phyloP scores from a whole-genome alignment of 208 protist genomes.

The Trypanosoma rangeli region DNA sequence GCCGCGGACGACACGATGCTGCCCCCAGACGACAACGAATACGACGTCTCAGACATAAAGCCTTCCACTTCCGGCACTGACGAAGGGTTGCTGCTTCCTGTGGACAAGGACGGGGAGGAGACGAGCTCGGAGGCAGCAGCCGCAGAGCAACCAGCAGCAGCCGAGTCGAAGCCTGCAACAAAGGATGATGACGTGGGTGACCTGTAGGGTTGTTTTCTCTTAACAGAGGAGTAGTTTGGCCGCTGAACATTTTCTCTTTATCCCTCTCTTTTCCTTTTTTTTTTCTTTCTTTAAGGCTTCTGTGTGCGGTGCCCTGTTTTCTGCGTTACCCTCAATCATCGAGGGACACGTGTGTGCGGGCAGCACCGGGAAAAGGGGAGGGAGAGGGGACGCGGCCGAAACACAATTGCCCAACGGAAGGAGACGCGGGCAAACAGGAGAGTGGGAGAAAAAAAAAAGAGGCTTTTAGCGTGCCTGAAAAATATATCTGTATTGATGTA shows the following conservation, averaged over 20 bases:
- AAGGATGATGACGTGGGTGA: constrained; percentile 12
- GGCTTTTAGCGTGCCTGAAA: not conserved
- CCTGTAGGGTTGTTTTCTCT: constrained; percentile 3
- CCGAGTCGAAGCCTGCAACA: constrained; percentile 5
- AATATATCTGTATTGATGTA: not conserved
- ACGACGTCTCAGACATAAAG: constrained; percentile 50
- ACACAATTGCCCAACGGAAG: not conserved
- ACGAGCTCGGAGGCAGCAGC: constrained; percentile 1
- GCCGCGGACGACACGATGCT: constrained; percentile 62
- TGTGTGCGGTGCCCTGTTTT: not conserved
- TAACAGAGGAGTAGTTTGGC: constrained; percentile 5
- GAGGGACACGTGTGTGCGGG: no score
- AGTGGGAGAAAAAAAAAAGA: no score
- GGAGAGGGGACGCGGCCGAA: not conserved
- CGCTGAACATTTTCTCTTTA: constrained; percentile 10
- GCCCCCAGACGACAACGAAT: constrained; percentile 74
- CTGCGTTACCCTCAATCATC: no score
- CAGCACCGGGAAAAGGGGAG: no score
- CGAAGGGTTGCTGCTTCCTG: constrained; percentile 28
- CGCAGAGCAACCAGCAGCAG: not conserved
- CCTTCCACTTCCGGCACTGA: constrained; percentile 22
- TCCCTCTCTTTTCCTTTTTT: constrained; percentile 1
- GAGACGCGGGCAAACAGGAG: not conserved
- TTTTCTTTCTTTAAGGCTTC: not conserved
- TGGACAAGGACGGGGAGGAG: constrained; percentile 34